Base-by-base conservation (phyloP, 352 stramenopile genomes). In the Phytophthora ramorum region DNA sequence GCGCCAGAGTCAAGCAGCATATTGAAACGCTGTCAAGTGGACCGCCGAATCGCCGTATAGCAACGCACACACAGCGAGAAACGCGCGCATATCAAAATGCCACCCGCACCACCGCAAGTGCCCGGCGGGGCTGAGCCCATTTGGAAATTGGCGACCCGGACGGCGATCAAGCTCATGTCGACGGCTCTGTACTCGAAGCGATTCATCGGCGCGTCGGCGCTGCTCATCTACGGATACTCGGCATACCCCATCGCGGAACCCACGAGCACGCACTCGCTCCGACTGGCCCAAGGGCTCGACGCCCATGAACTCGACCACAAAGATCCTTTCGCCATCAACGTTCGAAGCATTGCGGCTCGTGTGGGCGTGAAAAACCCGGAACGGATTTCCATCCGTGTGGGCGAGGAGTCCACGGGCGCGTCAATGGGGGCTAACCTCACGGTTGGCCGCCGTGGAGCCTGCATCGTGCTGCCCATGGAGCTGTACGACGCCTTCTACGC, bases 401-500 rank as follows among this genome's bases (percentile, higher is more conserved):
- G 80, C 6, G 72, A 91, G 32, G 66, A 91, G 28, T 87, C 81
- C 0, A 66, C 78, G 2, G 85, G 87, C 7, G 85, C 83, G 2
- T 91, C 87, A 0, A 60, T 93, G 34, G 87, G 87, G 1, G 61
- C 83, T 4, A 93, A 95, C 58, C 66, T 75, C 14, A 89, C 80
- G 7, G 83, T 91, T 48, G 54, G 65, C 12, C 64, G 68, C 12
- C 78, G 77, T 30, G 84, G 84, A 2, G 83, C 85, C 0, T 92
- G 79, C 53, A 77, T 95, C 30, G 76, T 93, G 28, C 65, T 95
- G n/a, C 85, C 87, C 6, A 70, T 87, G 32, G 80, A 92, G 40
- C 68, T 95, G n/a, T 95, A 95, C 65, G 79, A 92, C 14, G 87
- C 85, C 5, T 95, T 91, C 71, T 81, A 91, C 63, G 80, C 83